A percentile compares a stretch with the other conserved stretches of the same genome.
Conservation (phyloP, 371 early-diverging fungal species). For the Blakeslea trispora region DNA sequence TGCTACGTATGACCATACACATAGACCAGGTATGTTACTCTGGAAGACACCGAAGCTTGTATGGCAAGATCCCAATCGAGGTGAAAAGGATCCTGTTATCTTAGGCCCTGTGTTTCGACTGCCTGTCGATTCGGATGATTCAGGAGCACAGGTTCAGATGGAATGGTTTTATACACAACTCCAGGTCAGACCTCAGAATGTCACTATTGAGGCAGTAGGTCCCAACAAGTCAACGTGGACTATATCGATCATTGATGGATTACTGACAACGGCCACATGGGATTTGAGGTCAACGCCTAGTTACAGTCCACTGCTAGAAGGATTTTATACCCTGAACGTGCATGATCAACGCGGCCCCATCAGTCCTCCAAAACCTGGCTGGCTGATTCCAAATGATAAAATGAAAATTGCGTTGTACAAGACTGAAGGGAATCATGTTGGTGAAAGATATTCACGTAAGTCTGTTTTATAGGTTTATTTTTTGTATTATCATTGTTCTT, state of each 20-base stretch:
- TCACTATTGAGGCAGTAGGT: constrained; percentile 19
- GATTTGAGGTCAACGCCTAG: constrained; percentile 11
- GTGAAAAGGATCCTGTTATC: constrained; percentile 3
- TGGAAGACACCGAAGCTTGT: constrained; percentile 10
- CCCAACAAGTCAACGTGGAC: constrained; percentile 15
- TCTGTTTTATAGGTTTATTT: background rate
- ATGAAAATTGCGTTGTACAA: constrained; percentile 20
- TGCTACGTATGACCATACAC: constrained; percentile 5
- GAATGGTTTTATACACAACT: constrained; percentile 20
- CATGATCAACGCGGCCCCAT: constrained; percentile 22
- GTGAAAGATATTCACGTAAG: constrained; percentile 10
- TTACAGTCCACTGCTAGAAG: constrained; percentile 23
- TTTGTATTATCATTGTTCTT: too few species aligned
- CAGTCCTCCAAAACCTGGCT: constrained; percentile 14
- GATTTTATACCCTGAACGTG: constrained; percentile 17
- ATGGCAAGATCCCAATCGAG: background rate
- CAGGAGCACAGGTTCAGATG: constrained; percentile 11
- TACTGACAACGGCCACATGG: constrained; percentile 19
- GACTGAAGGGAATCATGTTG: constrained; percentile 17
- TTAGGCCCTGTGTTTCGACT: constrained; percentile 7
- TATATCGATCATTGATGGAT: constrained; percentile 16
- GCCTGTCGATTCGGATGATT: constrained; percentile 11
- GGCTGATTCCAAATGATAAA: constrained; percentile 16
- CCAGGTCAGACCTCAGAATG: constrained; percentile 17
- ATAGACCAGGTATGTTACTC: constrained; percentile 11